phyloP scores from a whole-genome alignment of 176 grass and related monocot genomes.

The Rhipidocladum racemiflorum region DNA sequence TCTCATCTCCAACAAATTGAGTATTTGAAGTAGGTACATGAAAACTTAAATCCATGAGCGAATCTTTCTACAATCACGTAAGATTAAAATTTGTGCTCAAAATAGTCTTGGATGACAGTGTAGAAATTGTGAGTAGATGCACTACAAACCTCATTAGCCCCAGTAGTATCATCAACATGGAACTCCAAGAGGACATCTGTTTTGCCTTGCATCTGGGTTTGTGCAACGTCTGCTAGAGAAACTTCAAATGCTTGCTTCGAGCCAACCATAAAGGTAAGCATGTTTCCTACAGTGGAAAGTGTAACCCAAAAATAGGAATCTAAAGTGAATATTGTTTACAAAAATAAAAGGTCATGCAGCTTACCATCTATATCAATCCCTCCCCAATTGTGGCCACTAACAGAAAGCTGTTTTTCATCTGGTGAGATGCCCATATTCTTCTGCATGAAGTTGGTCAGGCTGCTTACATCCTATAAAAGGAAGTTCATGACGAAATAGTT shows the following conservation, averaged over 20 bases:
- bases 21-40: constrained; percentile 81
- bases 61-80: constrained; percentile 67
- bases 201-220: constrained; percentile 98
- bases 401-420: constrained; percentile 92
- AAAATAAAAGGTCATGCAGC: neutral
- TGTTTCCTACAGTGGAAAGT: constrained; percentile 59
- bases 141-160: constrained; percentile 76
- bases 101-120: neutral
- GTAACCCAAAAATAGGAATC: neutral
- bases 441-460: constrained; percentile 73
- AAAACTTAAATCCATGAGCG: constrained; percentile 93
- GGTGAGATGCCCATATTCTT: constrained; percentile 73
- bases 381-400: constrained; percentile 84
- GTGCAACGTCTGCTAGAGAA: constrained; percentile 86
- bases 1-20: constrained; percentile 77
- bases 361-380: constrained; percentile 78
- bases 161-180: constrained; percentile 96
- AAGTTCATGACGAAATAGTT: constrained; percentile 17
- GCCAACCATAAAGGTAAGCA: constrained; percentile 87
- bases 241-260: constrained; percentile 97
- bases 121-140: neutral
- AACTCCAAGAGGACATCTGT: constrained; percentile 96
- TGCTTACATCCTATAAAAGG: constrained; percentile 75
- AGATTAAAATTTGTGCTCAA: constrained; percentile 20
- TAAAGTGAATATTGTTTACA: constrained; percentile 23